These are phyloP conservation scores for Xerocomus cyaneibrunnescens DNA, from an alignment of 1,284 basidiomycete species.

Conservation along the genomic window DNA sequence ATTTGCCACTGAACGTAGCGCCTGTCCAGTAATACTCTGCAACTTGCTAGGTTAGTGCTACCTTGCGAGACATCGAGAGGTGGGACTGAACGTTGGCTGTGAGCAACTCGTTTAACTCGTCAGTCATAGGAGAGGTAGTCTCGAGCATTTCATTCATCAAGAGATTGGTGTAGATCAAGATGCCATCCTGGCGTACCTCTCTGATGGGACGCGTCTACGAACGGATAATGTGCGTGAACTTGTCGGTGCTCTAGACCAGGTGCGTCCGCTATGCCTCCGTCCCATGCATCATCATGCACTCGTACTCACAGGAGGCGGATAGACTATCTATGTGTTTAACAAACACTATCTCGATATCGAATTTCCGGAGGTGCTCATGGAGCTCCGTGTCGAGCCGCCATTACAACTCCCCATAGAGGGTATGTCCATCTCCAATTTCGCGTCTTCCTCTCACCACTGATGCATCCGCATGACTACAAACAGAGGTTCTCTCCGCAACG, in stretches of 20 bases:
- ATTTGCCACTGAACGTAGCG: background rate
- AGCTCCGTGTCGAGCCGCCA: slow-evolving; percentile 56
- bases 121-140: slow-evolving; percentile 50
- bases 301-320: slow-evolving; percentile 5
- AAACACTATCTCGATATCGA: slow-evolving; percentile 71
- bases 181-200: slow-evolving; percentile 70
- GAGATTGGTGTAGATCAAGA: slow-evolving; percentile 66
- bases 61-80: slow-evolving; percentile 74
- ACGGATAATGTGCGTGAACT: slow-evolving; percentile 70
- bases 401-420: slow-evolving; percentile 69
- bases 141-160: slow-evolving; percentile 65
- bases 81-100: slow-evolving; percentile 30
- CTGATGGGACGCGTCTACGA: slow-evolving; percentile 68
- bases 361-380: slow-evolving; percentile 57
- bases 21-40: slow-evolving; percentile 1
- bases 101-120: slow-evolving; percentile 13
- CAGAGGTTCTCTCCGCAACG: slow-evolving; percentile 64
- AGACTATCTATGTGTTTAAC: slow-evolving; percentile 80
- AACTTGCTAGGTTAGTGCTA: slow-evolving; percentile 53
- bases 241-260: slow-evolving; percentile 70
- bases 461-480: slow-evolving; percentile 4
- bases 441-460: background rate
- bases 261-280: slow-evolving; percentile 24
- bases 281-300: background rate
- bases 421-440: slow-evolving; percentile 24